Percentiles rank a stretch among this genome's conserved stretches.
These are phyloP conservation scores for Senna siamea DNA, from an alignment of 306 rosid genomes.

Conservation along the genomic window DNA sequence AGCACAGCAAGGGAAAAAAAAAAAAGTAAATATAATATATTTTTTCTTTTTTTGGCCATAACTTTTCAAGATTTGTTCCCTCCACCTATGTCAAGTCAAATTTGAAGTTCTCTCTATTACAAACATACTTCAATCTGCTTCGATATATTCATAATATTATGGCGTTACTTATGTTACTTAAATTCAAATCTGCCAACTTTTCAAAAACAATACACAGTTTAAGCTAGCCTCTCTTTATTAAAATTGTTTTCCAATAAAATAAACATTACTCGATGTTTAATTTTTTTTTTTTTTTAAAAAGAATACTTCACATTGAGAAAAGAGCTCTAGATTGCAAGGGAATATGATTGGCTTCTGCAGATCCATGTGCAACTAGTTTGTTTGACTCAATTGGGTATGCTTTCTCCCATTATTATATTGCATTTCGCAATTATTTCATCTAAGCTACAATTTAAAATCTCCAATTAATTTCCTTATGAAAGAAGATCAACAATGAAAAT, in stretches of 20 bases:
- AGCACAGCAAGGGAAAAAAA: no score
- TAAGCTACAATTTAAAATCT: conserved; percentile 2
- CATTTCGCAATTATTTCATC: background rate
- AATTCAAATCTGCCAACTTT: background rate
- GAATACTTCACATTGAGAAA: background rate
- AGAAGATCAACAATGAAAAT: background rate
- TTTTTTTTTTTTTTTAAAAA: background rate
- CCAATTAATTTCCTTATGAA: background rate
- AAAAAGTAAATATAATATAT: no score
- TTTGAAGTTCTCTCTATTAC: background rate
- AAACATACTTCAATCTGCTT: no score
- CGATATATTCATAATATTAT: background rate
- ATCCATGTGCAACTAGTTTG: conserved; percentile 11
- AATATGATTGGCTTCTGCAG: conserved; percentile 3
- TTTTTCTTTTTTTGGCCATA: no score
- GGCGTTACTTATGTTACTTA: background rate
- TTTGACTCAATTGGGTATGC: background rate
- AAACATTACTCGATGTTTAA: background rate
- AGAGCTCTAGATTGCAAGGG: conserved; percentile 3
- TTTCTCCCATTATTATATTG: background rate
- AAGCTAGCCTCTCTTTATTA: background rate
- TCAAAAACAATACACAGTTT: no score
- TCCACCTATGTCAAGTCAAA: background rate
- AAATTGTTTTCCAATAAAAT: background rate
- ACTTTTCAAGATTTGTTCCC: background rate